Evolutionary conservation across 352 stramenopile species (phyloP).

Genomic region (Globisporangium takayamanum): DNA sequence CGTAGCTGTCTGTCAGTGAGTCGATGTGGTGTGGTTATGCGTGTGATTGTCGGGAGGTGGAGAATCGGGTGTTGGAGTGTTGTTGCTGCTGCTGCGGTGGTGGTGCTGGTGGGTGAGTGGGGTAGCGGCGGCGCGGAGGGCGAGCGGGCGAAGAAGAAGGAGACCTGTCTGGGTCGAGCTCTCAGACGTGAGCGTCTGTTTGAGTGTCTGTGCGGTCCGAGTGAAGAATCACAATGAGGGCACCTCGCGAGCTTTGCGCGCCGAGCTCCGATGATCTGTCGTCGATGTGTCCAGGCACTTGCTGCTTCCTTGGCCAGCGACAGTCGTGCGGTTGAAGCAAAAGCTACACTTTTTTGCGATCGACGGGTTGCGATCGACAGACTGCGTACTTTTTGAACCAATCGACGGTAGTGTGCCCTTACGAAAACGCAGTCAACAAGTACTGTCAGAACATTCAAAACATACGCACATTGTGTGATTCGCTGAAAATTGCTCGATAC

Average conservation of each 20-base stretch:
- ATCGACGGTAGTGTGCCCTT: neutral
- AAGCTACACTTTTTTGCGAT: slow-evolving; percentile 3
- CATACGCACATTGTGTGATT: neutral
- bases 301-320: neutral
- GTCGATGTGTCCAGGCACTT: neutral
- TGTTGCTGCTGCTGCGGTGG: neutral
- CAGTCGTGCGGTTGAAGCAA: neutral
- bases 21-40: neutral
- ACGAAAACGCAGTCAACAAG: neutral
- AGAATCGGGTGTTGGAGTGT: too few relatives aligned
- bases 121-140: neutral
- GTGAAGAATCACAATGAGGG: slow-evolving; percentile 1
- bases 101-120: neutral
- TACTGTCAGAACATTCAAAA: neutral
- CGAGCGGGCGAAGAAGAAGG: neutral
- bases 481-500: neutral
- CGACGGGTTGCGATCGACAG: neutral
- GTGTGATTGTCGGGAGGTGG: neutral
- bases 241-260: neutral
- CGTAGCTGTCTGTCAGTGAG: neutral
- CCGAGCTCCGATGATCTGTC: neutral
- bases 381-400: neutral
- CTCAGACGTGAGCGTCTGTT: neutral
- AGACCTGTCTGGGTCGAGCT: neutral
- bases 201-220: neutral